Evolutionary conservation across 1,284 basidiomycete species (phyloP).

Genomic region (Fomitopsis schrenkii): DNA sequence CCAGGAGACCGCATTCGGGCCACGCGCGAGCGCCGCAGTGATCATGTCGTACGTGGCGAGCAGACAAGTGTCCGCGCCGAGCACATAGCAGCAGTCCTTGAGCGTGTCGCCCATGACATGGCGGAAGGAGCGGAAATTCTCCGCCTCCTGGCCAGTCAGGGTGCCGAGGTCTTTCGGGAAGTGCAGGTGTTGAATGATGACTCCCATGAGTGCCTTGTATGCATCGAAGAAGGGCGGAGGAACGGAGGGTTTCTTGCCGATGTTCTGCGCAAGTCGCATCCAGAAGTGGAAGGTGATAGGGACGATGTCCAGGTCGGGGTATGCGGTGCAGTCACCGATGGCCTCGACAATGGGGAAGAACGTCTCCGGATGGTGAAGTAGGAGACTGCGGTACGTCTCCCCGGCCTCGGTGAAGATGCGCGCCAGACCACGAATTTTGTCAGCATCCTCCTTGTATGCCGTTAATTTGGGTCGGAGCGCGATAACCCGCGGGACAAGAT

Average conservation of each 20-base stretch:
- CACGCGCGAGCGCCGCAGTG: slow-evolving; percentile 61
- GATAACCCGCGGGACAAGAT: slow-evolving; percentile 82
- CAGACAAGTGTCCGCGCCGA: slow-evolving; percentile 86
- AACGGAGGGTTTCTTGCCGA: slow-evolving; percentile 71
- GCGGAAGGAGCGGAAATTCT: slow-evolving; percentile 92
- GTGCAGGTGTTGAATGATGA: slow-evolving; percentile 90
- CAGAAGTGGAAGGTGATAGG: slow-evolving; percentile 99
- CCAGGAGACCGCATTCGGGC: slow-evolving; percentile 65
- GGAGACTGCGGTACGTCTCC: slow-evolving; percentile 90
- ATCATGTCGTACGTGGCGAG: slow-evolving; percentile 81
- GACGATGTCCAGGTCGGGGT: slow-evolving; percentile 93
- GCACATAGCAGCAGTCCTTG: slow-evolving; percentile 97
- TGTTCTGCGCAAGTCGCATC: slow-evolving; percentile 86
- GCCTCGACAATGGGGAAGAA: slow-evolving; percentile 95
- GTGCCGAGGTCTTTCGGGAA: slow-evolving; percentile 76
- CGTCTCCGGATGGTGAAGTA: slow-evolving; percentile 84
- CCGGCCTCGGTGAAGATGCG: slow-evolving; percentile 95
- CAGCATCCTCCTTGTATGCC: slow-evolving; percentile 72
- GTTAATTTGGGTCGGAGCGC: slow-evolving; percentile 63
- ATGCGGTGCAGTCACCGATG: slow-evolving; percentile 91
- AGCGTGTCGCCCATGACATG: slow-evolving; percentile 99
- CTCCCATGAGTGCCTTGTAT: slow-evolving; percentile 80
- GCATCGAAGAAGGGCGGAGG: slow-evolving; percentile 74
- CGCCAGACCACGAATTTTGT: slow-evolving; percentile 87
- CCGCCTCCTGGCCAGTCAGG: slow-evolving; percentile 82